Evolutionary conservation across 139 green algal genomes (phyloP).

Genomic region (Parachlorella kessleri): DNA sequence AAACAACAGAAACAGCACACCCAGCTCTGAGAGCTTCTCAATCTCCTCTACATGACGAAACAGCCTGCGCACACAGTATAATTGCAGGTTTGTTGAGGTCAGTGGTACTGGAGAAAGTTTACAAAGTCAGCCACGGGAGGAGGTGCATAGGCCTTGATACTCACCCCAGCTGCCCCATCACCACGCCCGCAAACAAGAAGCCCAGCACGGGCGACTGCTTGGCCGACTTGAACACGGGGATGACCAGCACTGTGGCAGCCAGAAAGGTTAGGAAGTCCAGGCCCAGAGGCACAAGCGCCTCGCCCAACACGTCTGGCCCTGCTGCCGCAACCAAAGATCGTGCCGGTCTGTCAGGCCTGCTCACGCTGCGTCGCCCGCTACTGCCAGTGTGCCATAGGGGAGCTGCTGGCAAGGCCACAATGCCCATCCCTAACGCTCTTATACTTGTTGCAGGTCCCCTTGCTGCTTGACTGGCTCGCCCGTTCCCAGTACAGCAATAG

Average conservation of each 20-base stretch:
- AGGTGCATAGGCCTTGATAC: neutral
- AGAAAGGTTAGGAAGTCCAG: slow-evolving; percentile 92
- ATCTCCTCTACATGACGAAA: slow-evolving; percentile 91
- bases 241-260: slow-evolving; percentile 86
- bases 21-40: slow-evolving; percentile 90
- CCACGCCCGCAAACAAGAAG: slow-evolving; percentile 87
- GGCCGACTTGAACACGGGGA: slow-evolving; percentile 88
- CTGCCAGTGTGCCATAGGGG: neutral
- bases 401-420: neutral
- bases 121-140: too few relatives aligned
- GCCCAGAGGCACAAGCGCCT: slow-evolving; percentile 59
- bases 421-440: neutral
- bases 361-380: slow-evolving; percentile 20
- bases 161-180: slow-evolving; percentile 87
- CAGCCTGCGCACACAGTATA: slow-evolving; percentile 52
- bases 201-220: slow-evolving; percentile 90
- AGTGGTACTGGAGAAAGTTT: too few relatives aligned
- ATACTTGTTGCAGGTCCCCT: too few relatives aligned
- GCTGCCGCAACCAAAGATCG: neutral
- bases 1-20: slow-evolving; percentile 97
- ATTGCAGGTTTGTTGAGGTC: too few relatives aligned
- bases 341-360: neutral
- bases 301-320: neutral
- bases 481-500: too few relatives aligned
- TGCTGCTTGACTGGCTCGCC: too few relatives aligned